These are phyloP conservation scores for Xylaria sp. DNA, from an alignment of 2,329 filamentous ascomycete species.

Conservation along the genomic window DNA sequence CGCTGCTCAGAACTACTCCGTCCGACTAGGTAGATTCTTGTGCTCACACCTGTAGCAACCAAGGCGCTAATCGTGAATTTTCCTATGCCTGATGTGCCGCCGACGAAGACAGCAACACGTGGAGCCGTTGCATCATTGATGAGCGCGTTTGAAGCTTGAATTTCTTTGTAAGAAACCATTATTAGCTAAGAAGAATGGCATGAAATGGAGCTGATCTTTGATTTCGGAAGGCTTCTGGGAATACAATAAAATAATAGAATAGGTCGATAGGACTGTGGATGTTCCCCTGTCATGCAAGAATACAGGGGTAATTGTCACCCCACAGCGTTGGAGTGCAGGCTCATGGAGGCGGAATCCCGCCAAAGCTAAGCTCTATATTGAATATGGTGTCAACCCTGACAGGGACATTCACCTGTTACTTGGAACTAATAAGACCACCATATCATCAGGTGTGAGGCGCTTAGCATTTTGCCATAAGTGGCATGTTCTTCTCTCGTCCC, in stretches of 20 bases:
- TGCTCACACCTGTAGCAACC: constrained; percentile 48
- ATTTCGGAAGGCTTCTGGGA: neutral
- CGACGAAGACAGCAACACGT: constrained; percentile 56
- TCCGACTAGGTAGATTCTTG: constrained; percentile 57
- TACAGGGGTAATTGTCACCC: no score
- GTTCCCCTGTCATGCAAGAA: no score
- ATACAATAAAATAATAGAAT: neutral
- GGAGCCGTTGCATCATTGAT: constrained; percentile 53
- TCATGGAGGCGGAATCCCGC: no score
- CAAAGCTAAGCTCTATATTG: no score
- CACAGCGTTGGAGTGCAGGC: no score
- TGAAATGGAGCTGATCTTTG: neutral
- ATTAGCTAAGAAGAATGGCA: neutral
- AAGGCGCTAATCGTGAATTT: constrained; percentile 53
- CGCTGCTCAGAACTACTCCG: constrained; percentile 52
- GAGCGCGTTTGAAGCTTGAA: constrained; percentile 53
- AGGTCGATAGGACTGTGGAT: neutral
- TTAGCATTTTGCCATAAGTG: no score
- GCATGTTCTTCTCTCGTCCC: no score
- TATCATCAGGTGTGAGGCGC: no score
- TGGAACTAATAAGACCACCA: no score
- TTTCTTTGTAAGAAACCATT: constrained; percentile 53
- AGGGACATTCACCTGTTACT: no score
- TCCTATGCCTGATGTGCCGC: constrained; percentile 60
- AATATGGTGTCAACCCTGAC: no score